Base-by-base conservation (phyloP, 2,329 filamentous ascomycete species). In the Domatiomyces catenatus region DNA sequence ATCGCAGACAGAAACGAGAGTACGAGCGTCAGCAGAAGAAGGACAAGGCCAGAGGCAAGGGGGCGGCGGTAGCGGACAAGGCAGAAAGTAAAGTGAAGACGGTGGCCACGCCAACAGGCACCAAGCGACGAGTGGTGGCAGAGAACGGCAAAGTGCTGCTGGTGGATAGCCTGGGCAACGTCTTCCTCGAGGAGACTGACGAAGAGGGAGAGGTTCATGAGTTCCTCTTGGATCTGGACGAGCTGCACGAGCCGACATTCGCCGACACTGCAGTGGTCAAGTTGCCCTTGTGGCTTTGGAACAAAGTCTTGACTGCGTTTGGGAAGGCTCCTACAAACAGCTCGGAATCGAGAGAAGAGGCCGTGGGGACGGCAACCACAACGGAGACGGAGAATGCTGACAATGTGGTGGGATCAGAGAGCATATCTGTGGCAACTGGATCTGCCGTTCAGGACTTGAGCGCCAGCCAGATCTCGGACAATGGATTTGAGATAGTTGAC, bases 111-210 rank as follows among this genome's bases (percentile, higher is more conserved):
- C 79, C 86, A 1, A 77, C 81, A 39, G 88, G 89, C 18, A 75
- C 83, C 32, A 86, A 86, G 69, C 94, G 90, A 75, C 77, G 86
- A 36, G 86, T 96, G 15, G 79, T 89, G 22, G 90, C 89, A 2
- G 84, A 94, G 72, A 98, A 98, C 61, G 92, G 92, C 58, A 98
- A 96, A 72, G 75, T 94, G 0, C 73, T 98, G 39, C 83, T 98
- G 50, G 92, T 98, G 3, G 90, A 98, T 67, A 86, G 86, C 0
- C 73, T 83, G 8, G 92, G 92, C 24, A 88, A 95, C 60, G 92
- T 98, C 10, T 98, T 86, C 63, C 74, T 98, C n/a, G 89, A 96
- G 67, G 86, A 94, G 63, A 77, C 86, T 60, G 86, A 87, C 48
- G 88, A 89, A 58, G 86, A 95, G 20, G 92, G 92, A 49, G 80